Evolutionary conservation across 2,329 filamentous ascomycete species (phyloP).

Genomic region (Paecilomyces sp.): DNA sequence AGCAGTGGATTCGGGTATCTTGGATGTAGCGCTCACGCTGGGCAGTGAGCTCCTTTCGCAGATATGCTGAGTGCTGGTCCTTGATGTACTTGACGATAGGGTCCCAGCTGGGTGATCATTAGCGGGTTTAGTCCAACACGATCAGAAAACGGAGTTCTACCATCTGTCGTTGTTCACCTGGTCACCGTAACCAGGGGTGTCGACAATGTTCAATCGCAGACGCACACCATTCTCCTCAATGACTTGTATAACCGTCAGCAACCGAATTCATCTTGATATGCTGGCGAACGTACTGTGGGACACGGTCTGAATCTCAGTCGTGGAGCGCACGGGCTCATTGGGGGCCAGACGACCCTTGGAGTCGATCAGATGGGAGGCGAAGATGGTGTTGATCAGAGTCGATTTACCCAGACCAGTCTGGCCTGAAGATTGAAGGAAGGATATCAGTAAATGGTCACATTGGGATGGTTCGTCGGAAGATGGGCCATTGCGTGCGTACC

Average conservation of each 20-base stretch:
- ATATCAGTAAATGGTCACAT: slow-evolving; percentile 7
- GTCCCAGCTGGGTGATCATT: slow-evolving; percentile 62
- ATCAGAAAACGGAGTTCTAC: slow-evolving; percentile 23
- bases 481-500: slow-evolving; percentile 59
- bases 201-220: slow-evolving; percentile 95
- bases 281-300: slow-evolving; percentile 61
- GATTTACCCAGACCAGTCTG: slow-evolving; percentile 99
- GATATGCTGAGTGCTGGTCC: slow-evolving; percentile 98
- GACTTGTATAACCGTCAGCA: slow-evolving; percentile 38
- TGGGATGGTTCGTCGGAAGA: background rate
- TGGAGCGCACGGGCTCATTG: slow-evolving; percentile 87
- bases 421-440: slow-evolving; percentile 49
- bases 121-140: slow-evolving; percentile 7
- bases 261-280: slow-evolving; percentile 9
- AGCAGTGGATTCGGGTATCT: slow-evolving; percentile 98
- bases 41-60: slow-evolving; percentile 97
- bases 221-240: slow-evolving; percentile 99
- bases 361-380: slow-evolving; percentile 97
- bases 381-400: slow-evolving; percentile 99
- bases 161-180: slow-evolving; percentile 99
- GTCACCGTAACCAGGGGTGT: slow-evolving; percentile 96
- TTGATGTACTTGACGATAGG: slow-evolving; percentile 99
- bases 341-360: slow-evolving; percentile 92
- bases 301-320: slow-evolving; percentile 95
- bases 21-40: slow-evolving; percentile 99